These are phyloP conservation scores for Kingdonia uniflora DNA, from an alignment of 164 flowering plant species.

Conservation along the genomic window DNA sequence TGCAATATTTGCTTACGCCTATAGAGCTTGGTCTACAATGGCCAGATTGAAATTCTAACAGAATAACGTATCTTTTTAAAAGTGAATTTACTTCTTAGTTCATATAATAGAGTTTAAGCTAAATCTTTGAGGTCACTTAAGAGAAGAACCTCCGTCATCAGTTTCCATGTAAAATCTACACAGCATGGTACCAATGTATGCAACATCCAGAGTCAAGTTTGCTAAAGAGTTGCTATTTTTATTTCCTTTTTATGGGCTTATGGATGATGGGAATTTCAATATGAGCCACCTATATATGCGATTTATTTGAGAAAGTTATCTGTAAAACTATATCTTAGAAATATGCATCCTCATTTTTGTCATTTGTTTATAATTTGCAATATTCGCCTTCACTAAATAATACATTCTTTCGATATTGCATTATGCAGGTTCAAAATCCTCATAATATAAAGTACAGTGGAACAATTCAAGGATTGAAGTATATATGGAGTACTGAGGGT, in stretches of 20 bases:
- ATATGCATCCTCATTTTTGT: background rate
- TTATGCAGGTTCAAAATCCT: constrained; percentile 81
- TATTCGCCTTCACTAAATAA: background rate
- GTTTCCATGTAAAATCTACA: too few species aligned
- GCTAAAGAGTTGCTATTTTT: background rate
- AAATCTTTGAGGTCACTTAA: too few species aligned
- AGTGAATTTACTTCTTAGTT: too few species aligned
- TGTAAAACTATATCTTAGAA: background rate
- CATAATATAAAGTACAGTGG: constrained; percentile 87
- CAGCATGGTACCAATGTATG: too few species aligned
- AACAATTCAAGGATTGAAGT: constrained; percentile 86
- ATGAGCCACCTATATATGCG: background rate
- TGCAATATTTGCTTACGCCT: too few species aligned
- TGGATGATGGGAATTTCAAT: background rate
- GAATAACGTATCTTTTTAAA: too few species aligned
- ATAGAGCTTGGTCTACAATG: too few species aligned
- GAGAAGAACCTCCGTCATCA: too few species aligned
- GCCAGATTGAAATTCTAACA: too few species aligned
- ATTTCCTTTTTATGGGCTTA: background rate
- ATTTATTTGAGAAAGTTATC: background rate
- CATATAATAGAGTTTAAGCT: too few species aligned
- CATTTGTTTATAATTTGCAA: background rate
- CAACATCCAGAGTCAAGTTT: too few species aligned
- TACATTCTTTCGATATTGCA: constrained; percentile 3
- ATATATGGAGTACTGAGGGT: constrained; percentile 91